These are phyloP conservation scores for Logfia minima DNA, from an alignment of 129 eudicot species.

Conservation along the genomic window DNA sequence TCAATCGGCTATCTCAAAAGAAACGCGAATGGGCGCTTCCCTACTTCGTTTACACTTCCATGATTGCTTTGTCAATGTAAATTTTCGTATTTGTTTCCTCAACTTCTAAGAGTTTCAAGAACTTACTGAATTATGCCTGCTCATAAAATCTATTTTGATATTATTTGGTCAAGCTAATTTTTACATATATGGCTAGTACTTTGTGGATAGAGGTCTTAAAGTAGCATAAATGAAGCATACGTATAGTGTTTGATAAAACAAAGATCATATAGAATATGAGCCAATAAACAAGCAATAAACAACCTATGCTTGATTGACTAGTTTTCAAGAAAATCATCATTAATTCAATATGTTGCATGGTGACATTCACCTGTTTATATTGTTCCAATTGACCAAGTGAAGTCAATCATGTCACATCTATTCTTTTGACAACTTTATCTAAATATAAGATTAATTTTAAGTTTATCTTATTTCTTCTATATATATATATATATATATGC, in stretches of 20 bases:
- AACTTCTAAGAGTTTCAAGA: background rate
- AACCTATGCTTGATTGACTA: background rate
- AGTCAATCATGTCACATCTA: constrained; percentile 19
- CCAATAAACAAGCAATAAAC: background rate
- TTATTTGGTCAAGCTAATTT: background rate
- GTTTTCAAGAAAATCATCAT: constrained; percentile 16
- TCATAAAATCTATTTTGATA: background rate
- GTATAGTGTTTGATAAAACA: background rate
- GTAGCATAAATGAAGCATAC: background rate
- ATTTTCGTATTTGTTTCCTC: background rate
- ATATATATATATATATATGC: no score
- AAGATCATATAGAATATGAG: background rate
- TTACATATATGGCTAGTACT: background rate
- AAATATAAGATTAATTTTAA: background rate
- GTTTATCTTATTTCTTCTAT: background rate
- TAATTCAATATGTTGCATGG: constrained; percentile 15
- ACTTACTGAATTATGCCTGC: background rate
- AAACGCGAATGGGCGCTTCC: constrained; percentile 91
- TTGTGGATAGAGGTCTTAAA: background rate
- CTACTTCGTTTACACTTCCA: constrained; percentile 81
- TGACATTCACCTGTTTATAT: background rate
- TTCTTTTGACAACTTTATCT: background rate
- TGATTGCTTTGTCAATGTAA: constrained; percentile 89
- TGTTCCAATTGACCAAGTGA: background rate
- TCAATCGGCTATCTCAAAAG: constrained; percentile 53